phyloP scores from a whole-genome alignment of 768 basidiomycete species.

The Crucibulum laeve region DNA sequence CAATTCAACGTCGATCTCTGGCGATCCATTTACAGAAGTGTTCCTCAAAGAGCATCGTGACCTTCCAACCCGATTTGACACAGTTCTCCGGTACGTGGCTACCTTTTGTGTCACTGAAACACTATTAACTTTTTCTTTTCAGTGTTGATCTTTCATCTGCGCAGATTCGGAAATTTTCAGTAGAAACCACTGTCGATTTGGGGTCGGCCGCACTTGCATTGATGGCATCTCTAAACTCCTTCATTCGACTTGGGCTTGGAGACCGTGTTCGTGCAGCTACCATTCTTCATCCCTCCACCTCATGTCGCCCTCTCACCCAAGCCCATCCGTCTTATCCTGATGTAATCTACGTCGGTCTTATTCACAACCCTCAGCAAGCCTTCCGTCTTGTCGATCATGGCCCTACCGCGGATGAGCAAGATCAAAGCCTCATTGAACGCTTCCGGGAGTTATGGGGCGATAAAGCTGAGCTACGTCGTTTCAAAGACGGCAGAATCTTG shows the following conservation, averaged over 20 bases:
- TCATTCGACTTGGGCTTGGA: slow-evolving; percentile 66
- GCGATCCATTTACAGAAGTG: slow-evolving; percentile 63
- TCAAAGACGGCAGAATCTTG: slow-evolving; percentile 90
- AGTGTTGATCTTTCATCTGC: slow-evolving; percentile 57
- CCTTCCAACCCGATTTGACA: slow-evolving; percentile 67
- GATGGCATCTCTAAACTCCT: slow-evolving; percentile 43
- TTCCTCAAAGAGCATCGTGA: slow-evolving; percentile 74
- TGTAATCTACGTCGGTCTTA: slow-evolving; percentile 65
- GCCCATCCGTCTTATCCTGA: slow-evolving; percentile 47
- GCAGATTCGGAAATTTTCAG: slow-evolving; percentile 36
- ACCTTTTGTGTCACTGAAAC: slow-evolving; percentile 1
- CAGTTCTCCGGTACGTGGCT: slow-evolving; percentile 51
- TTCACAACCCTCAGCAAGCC: slow-evolving; percentile 69
- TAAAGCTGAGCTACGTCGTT: slow-evolving; percentile 88
- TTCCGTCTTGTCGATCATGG: slow-evolving; percentile 91
- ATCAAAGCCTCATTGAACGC: slow-evolving; percentile 40
- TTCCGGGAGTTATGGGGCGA: slow-evolving; percentile 90
- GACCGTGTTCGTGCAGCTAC: slow-evolving; percentile 64
- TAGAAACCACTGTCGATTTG: slow-evolving; percentile 47
- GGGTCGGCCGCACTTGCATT: slow-evolving; percentile 58
- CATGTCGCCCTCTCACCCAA: slow-evolving; percentile 44
- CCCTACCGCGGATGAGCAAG: slow-evolving; percentile 65
- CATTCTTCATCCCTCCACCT: slow-evolving; percentile 50
- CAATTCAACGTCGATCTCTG: slow-evolving; percentile 37
- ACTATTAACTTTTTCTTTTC: slow-evolving; percentile 4